Conservation (phyloP, 148 eudicot genomes). For the Fallopia convolvulus region DNA sequence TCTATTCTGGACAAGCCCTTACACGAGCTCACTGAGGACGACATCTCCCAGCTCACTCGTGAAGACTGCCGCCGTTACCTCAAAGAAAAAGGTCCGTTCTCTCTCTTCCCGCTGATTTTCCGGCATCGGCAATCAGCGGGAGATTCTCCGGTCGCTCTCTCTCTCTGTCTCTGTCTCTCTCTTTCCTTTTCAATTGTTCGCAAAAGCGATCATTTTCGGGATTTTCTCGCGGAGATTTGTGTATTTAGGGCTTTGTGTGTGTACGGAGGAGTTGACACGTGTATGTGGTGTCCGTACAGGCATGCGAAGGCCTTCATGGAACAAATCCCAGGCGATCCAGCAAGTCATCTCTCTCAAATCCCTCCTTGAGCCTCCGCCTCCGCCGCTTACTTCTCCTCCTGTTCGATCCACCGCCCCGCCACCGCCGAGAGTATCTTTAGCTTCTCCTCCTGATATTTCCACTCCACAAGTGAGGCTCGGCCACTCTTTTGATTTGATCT, state of each 20-base stretch:
- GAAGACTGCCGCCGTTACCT: constrained; percentile 97
- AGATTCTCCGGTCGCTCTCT: not conserved
- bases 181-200: not conserved
- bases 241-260: not conserved
- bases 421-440: not conserved
- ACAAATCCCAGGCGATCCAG: constrained; percentile 99
- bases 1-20: constrained; percentile 47
- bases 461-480: constrained; percentile 5
- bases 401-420: constrained; percentile 10
- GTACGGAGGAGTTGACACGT: not conserved
- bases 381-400: not conserved
- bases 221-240: not conserved
- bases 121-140: not conserved
- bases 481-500: constrained; percentile 1
- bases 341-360: constrained; percentile 83
- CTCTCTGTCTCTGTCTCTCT: not conserved
- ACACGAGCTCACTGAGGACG: constrained; percentile 76
- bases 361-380: constrained; percentile 58
- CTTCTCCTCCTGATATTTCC: constrained; percentile 5
- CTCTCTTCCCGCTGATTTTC: not conserved
- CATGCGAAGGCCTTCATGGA: constrained; percentile 98
- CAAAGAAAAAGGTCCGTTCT: constrained; percentile 63
- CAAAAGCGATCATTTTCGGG: not conserved
- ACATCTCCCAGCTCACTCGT: constrained; percentile 96
- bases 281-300: constrained; percentile 29